phyloP scores from a whole-genome alignment of 768 basidiomycete genomes.

The Russula dissimulans region DNA sequence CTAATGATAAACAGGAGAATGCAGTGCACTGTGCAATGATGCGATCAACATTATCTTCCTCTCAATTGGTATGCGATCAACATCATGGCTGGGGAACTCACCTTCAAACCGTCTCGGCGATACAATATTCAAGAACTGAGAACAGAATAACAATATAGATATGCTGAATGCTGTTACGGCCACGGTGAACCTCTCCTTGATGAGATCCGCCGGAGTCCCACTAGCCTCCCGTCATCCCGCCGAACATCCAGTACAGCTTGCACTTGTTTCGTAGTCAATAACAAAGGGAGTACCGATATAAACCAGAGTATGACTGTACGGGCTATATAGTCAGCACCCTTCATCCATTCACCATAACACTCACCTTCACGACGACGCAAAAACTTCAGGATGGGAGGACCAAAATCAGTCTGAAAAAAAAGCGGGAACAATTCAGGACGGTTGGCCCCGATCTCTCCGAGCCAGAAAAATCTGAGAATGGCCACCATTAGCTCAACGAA shows the following conservation, averaged over 20 bases:
- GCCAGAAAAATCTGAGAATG: not conserved
- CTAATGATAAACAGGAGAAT: not conserved
- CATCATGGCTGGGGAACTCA: not conserved
- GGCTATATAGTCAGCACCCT: not conserved
- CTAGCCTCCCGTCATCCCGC: too few species aligned
- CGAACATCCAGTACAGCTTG: not conserved
- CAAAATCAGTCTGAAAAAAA: not conserved
- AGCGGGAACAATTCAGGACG: not conserved
- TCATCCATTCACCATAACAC: not conserved
- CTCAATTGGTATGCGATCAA: not conserved
- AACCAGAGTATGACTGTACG: not conserved
- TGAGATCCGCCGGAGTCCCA: not conserved
- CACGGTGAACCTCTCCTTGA: not conserved
- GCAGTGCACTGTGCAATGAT: not conserved
- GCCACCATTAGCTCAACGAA: not conserved
- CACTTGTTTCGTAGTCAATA: not conserved
- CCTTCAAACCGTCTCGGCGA: not conserved
- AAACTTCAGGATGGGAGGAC: not conserved
- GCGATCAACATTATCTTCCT: not conserved
- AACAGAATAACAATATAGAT: not conserved
- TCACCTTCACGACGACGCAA: not conserved
- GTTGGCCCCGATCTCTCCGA: not conserved
- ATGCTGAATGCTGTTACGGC: not conserved
- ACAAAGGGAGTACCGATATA: not conserved
- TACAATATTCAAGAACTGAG: not conserved